phyloP scores from a whole-genome alignment of 257 asterid genomes.

The Prunella vulgaris region DNA sequence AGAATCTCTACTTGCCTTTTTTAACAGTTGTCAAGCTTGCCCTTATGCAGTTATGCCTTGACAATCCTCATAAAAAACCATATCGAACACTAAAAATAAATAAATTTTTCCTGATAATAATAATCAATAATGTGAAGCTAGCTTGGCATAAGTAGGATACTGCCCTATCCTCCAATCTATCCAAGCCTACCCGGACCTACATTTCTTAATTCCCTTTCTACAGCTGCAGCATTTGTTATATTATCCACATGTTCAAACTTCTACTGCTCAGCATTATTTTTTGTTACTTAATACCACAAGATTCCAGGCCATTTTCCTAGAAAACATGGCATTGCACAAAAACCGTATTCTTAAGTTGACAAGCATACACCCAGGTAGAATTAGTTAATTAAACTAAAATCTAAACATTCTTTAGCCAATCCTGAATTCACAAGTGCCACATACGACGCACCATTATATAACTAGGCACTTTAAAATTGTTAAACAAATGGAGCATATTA shows the following conservation, averaged over 20 bases:
- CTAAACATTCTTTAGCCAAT: neutral
- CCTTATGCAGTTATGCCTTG: neutral
- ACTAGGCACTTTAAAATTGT: neutral
- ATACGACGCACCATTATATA: neutral
- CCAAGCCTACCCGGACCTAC: neutral
- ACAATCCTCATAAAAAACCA: neutral
- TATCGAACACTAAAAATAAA: neutral
- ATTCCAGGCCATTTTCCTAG: neutral
- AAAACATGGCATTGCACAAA: neutral
- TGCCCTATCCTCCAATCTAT: neutral
- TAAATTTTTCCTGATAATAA: neutral
- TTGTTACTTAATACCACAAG: neutral
- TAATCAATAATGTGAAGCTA: neutral
- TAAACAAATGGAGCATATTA: neutral
- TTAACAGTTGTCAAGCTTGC: neutral
- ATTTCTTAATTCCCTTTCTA: slow-evolving; percentile 4
- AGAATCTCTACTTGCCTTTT: neutral
- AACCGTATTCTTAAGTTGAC: neutral
- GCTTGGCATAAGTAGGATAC: neutral
- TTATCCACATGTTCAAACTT: slow-evolving; percentile 3
- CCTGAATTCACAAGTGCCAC: slow-evolving; percentile 1
- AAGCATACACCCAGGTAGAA: neutral
- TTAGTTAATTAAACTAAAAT: neutral
- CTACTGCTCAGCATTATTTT: neutral
- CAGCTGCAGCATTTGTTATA: neutral